Percentiles rank a stretch among this genome's conserved stretches.
Evolutionary conservation across 441 rosid species (phyloP).

Genomic region (Melastoma candidum): DNA sequence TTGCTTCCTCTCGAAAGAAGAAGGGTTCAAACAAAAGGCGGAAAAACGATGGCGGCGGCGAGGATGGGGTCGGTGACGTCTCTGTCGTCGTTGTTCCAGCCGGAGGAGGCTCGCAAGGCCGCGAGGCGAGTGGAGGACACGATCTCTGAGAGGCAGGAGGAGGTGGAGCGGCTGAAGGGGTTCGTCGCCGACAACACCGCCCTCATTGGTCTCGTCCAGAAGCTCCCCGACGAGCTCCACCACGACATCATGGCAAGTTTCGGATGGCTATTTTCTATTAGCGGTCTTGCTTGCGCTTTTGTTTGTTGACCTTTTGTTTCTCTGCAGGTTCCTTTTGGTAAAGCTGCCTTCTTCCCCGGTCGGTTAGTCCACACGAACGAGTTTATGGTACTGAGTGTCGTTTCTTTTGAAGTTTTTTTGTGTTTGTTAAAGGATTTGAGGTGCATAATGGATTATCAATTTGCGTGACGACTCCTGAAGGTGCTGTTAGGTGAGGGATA

Average conservation of each 20-base stretch:
- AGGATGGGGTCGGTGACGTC: constrained; percentile 48
- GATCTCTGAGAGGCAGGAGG: constrained; percentile 46
- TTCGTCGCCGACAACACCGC: constrained; percentile 48
- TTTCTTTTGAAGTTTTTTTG: constrained; percentile 2
- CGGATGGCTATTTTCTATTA: no score
- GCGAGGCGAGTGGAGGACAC: constrained; percentile 53
- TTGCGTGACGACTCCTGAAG: constrained; percentile 17
- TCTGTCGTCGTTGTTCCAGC: constrained; percentile 52
- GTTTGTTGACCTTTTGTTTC: no score
- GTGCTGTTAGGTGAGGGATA: constrained; percentile 83
- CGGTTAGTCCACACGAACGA: constrained; percentile 84
- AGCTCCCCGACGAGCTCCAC: constrained; percentile 73
- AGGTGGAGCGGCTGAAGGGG: constrained; percentile 35
- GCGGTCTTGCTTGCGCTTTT: not conserved
- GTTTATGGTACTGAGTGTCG: constrained; percentile 37
- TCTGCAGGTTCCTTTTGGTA: constrained; percentile 70
- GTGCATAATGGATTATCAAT: not conserved
- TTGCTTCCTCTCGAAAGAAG: no score
- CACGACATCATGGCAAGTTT: constrained; percentile 58
- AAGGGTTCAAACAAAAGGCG: no score
- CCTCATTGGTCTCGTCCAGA: constrained; percentile 49
- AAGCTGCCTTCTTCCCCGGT: constrained; percentile 80
- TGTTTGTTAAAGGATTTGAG: not conserved
- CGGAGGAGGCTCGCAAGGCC: constrained; percentile 49
- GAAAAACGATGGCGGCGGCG: not conserved